Percentiles rank a stretch among this genome's conserved stretches.
phyloP scores from a whole-genome alignment of 768 basidiomycete species.

The Boletus tylopilopsis region DNA sequence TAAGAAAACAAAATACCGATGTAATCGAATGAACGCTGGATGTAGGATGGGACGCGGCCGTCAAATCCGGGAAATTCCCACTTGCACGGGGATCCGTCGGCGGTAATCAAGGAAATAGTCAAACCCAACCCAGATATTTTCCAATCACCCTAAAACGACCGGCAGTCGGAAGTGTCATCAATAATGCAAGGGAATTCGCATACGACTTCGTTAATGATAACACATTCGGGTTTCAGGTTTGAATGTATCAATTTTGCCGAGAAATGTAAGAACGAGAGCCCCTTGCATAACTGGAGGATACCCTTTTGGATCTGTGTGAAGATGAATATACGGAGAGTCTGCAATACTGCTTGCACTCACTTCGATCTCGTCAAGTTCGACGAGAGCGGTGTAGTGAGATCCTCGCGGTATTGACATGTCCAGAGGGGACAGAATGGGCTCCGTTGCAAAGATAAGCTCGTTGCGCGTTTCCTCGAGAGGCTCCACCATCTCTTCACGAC shows the following conservation, averaged over 20 bases:
- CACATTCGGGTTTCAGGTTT: slow-evolving; percentile 81
- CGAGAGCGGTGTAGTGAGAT: slow-evolving; percentile 48
- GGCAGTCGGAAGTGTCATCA: neutral
- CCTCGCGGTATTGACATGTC: slow-evolving; percentile 70
- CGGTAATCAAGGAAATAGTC: slow-evolving; percentile 68
- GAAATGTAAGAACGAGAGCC: slow-evolving; percentile 84
- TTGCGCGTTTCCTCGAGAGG: slow-evolving; percentile 90
- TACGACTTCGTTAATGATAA: slow-evolving; percentile 87
- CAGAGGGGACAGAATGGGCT: slow-evolving; percentile 81
- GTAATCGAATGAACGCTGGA: slow-evolving; percentile 93
- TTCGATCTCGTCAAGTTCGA: slow-evolving; percentile 96
- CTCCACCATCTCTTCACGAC: slow-evolving; percentile 84
- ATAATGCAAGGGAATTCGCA: slow-evolving; percentile 28
- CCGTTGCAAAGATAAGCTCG: slow-evolving; percentile 91
- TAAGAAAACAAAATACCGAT: slow-evolving; percentile 54
- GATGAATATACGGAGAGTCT: slow-evolving; percentile 3
- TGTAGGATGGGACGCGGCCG: slow-evolving; percentile 68
- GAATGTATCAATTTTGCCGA: slow-evolving; percentile 91
- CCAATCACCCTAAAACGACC: slow-evolving; percentile 86
- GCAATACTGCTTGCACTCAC: slow-evolving; percentile 37
- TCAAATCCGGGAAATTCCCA: slow-evolving; percentile 95
- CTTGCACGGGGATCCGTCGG: slow-evolving; percentile 68
- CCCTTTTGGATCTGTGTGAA: slow-evolving; percentile 85
- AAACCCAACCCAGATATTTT: slow-evolving; percentile 89
- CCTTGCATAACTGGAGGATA: slow-evolving; percentile 88